A percentile compares a stretch with the other conserved stretches of the same genome.
phyloP scores from a whole-genome alignment of 306 rosid genomes.

The Pterocarpus macrocarpus region DNA sequence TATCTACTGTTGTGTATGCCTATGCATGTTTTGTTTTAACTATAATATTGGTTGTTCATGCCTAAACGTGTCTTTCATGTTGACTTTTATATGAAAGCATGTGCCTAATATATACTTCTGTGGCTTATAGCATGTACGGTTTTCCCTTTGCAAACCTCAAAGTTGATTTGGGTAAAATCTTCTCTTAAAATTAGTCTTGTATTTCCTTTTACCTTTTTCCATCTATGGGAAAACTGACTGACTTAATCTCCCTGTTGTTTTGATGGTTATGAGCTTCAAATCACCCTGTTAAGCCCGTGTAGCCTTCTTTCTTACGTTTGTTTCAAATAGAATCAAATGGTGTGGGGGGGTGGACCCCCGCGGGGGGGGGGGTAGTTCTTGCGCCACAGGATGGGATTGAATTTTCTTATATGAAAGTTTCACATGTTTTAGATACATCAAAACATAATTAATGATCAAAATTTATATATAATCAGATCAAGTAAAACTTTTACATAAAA shows the following conservation, averaged over 20 bases:
- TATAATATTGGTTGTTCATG: neutral
- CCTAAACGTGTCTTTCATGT: neutral
- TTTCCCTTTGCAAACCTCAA: too few relatives aligned
- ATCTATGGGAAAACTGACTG: neutral
- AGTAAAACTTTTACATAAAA: too few relatives aligned
- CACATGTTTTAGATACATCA: too few relatives aligned
- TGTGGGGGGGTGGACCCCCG: too few relatives aligned
- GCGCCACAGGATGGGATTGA: too few relatives aligned
- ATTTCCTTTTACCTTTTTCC: slow-evolving; percentile 13
- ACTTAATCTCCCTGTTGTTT: neutral
- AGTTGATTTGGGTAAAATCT: neutral
- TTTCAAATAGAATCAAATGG: neutral
- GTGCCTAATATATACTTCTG: neutral
- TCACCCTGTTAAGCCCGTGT: slow-evolving; percentile 7
- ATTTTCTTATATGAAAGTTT: too few relatives aligned
- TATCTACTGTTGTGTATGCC: neutral
- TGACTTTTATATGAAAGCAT: neutral
- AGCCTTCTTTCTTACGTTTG: slow-evolving; percentile 37
- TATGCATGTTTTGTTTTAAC: neutral
- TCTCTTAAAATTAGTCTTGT: neutral
- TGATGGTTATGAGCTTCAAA: slow-evolving; percentile 3
- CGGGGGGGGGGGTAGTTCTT: neutral
- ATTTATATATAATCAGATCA: too few relatives aligned
- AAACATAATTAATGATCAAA: too few relatives aligned
- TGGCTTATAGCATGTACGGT: neutral